A percentile compares a stretch with the other conserved stretches of the same genome.
Conservation (phyloP, 192 early-diverging fungal genomes). For the Coemansia sp. region DNA sequence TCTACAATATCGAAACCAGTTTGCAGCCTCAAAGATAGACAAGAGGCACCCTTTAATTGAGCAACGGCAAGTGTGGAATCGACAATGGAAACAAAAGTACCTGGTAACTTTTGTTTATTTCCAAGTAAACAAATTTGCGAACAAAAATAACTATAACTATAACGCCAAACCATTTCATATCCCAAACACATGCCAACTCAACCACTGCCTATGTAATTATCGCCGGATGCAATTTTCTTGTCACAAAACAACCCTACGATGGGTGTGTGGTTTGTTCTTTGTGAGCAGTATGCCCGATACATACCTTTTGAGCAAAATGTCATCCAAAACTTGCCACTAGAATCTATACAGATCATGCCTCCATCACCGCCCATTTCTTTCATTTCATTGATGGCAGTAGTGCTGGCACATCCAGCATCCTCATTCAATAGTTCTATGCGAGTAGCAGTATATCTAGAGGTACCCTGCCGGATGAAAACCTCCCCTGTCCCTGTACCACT, state of each 20-base stretch:
- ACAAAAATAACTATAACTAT: no score
- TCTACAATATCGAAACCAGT: no score
- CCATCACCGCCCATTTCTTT: conserved; percentile 28
- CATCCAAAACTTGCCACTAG: conserved; percentile 12
- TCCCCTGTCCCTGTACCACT: conserved; percentile 33
- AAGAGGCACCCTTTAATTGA: no score
- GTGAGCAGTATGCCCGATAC: conserved; percentile 31
- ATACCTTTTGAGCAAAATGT: conserved; percentile 31
- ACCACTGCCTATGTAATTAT: no score
- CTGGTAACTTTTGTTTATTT: no score
- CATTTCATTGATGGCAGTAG: conserved; percentile 21
- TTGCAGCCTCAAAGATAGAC: no score
- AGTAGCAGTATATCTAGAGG: conserved; percentile 23
- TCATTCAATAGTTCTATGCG: conserved; percentile 16
- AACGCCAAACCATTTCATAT: no score
- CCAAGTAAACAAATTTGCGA: no score
- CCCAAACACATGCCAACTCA: no score
- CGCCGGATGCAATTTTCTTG: conserved; percentile 10
- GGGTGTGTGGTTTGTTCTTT: conserved; percentile 9
- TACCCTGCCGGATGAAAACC: conserved; percentile 19
- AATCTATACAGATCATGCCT: conserved; percentile 26
- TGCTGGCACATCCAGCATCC: conserved; percentile 6
- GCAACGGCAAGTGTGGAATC: no score
- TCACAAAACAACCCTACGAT: conserved; percentile 24
- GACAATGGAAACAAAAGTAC: no score